Conservation (phyloP, 805 yeast species). For the Wickerhamiella cacticola region DNA sequence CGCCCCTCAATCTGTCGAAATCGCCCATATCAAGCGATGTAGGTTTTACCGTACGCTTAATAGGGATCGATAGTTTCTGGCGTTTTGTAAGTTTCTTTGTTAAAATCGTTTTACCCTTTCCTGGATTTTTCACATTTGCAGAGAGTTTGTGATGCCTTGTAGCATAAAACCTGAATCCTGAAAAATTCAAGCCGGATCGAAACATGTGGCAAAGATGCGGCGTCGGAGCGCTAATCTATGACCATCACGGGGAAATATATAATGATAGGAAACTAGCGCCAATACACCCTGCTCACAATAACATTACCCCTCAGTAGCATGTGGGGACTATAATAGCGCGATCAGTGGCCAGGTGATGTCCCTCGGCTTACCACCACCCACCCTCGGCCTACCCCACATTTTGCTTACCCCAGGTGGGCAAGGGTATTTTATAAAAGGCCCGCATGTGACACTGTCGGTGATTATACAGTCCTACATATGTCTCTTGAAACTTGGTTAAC, state of each 20-base stretch:
- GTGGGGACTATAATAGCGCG: too few species aligned
- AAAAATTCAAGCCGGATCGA: neutral
- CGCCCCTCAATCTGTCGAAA: slow-evolving; percentile 24
- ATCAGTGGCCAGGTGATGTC: too few species aligned
- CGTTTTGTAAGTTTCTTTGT: slow-evolving; percentile 13
- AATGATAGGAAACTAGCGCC: too few species aligned
- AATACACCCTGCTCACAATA: too few species aligned
- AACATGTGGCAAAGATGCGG: too few species aligned
- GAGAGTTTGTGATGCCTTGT: slow-evolving; percentile 6
- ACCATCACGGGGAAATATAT: too few species aligned
- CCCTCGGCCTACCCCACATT: slow-evolving; percentile 4
- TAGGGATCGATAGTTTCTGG: slow-evolving; percentile 9
- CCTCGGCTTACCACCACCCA: too few species aligned
- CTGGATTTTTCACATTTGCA: slow-evolving; percentile 14
- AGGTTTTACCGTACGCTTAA: slow-evolving; percentile 10
- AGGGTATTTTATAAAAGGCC: too few species aligned
- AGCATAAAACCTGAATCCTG: neutral
- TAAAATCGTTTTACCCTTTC: slow-evolving; percentile 14
- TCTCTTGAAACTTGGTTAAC: slow-evolving; percentile 26
- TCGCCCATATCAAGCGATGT: slow-evolving; percentile 27
- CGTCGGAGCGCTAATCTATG: too few species aligned
- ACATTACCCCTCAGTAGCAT: too few species aligned
- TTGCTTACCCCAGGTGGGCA: neutral
- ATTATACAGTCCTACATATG: too few species aligned
- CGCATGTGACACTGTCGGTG: too few species aligned